Conservation (phyloP, 129 eudicot genomes). For the Flaveria brownii region DNA sequence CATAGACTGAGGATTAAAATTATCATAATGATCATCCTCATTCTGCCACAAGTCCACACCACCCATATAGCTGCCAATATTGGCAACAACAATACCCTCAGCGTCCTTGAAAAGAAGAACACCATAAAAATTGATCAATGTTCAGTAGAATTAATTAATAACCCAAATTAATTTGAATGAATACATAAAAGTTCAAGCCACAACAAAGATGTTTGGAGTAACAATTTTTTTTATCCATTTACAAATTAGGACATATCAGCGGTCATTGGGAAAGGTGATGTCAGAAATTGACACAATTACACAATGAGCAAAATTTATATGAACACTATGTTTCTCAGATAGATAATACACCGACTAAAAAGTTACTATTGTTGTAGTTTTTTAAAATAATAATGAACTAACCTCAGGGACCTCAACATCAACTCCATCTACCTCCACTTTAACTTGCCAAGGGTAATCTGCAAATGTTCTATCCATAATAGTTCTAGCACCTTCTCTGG, state of each 20-base stretch:
- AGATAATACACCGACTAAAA: no score
- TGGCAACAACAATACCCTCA: constrained; percentile 95
- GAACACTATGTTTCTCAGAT: no score
- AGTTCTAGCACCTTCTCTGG: constrained; percentile 94
- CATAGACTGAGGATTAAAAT: constrained; percentile 97
- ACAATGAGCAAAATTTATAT: no score
- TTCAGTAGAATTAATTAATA: background rate
- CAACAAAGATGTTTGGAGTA: no score
- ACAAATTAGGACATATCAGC: no score
- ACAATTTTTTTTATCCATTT: no score
- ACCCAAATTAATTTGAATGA: constrained; percentile 4
- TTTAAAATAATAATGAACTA: constrained; percentile 18
- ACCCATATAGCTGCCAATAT: constrained; percentile 99
- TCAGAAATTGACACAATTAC: no score
- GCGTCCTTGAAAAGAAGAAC: constrained; percentile 63
- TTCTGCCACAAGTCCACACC: constrained; percentile 99
- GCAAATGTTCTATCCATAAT: constrained; percentile 94
- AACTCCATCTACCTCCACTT: constrained; percentile 49
- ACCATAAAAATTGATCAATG: background rate
- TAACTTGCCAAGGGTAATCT: constrained; percentile 91
- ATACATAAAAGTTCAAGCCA: no score
- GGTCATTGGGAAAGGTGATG: no score
- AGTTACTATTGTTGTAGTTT: no score
- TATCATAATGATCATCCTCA: constrained; percentile 87
- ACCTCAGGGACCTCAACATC: constrained; percentile 99